These are phyloP conservation scores for Puccinellia tenuiflora DNA, from an alignment of 176 grass and related monocot species.

Conservation along the genomic window DNA sequence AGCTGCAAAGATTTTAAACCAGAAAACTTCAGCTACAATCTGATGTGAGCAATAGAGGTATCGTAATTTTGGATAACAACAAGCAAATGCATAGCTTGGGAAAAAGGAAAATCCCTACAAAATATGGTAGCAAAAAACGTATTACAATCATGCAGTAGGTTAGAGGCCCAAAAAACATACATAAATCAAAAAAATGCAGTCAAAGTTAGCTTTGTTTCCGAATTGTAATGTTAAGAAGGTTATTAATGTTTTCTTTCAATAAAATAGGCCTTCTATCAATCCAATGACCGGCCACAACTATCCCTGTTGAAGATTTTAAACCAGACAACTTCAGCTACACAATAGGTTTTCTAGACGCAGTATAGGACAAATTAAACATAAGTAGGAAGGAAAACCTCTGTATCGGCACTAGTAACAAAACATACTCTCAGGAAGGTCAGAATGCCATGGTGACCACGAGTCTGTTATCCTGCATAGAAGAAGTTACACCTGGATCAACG, in stretches of 20 bases:
- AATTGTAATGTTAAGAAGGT: neutral
- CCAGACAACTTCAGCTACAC: neutral
- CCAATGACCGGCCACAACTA: neutral
- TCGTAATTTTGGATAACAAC: neutral
- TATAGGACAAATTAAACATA: slow-evolving; percentile 1
- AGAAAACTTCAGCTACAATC: no score
- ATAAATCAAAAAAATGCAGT: neutral
- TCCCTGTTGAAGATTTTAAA: slow-evolving; percentile 15
- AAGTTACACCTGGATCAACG: slow-evolving; percentile 16
- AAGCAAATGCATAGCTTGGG: neutral
- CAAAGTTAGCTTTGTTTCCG: neutral
- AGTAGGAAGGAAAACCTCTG: neutral
- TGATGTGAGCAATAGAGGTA: neutral
- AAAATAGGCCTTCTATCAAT: neutral
- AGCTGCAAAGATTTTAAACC: neutral
- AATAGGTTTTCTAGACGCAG: slow-evolving; percentile 3
- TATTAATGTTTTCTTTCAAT: neutral
- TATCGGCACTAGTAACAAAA: neutral
- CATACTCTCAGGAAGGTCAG: neutral
- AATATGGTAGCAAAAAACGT: neutral
- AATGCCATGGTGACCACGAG: neutral
- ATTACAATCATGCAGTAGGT: neutral
- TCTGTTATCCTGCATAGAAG: slow-evolving; percentile 4
- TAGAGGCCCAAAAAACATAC: neutral
- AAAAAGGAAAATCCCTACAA: neutral